Percentiles rank a stretch among this genome's conserved stretches.
Conservation (phyloP, 2,329 filamentous ascomycete species). For the Rhynchosporium agropyri region DNA sequence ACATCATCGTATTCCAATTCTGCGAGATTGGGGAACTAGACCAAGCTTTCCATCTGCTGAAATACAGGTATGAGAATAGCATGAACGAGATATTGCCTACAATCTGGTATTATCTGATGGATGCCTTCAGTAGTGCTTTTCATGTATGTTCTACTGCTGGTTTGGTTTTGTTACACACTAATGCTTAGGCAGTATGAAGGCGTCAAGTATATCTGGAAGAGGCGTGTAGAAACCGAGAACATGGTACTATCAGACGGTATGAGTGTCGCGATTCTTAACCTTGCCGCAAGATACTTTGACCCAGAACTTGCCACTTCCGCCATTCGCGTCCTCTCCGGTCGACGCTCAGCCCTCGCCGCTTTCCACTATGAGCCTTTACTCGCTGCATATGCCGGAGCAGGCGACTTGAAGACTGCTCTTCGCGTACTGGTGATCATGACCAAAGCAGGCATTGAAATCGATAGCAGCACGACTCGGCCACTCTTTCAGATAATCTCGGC, state of each 20-base stretch:
- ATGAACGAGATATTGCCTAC: constrained; percentile 51
- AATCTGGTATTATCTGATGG: constrained; percentile 74
- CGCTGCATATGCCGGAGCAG: constrained; percentile 64
- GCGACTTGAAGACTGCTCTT: constrained; percentile 68
- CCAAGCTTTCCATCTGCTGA: constrained; percentile 71
- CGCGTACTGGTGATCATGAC: constrained; percentile 74
- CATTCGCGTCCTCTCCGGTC: constrained; percentile 64
- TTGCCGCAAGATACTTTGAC: constrained; percentile 71
- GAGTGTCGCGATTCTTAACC: constrained; percentile 69
- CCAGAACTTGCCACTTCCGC: constrained; percentile 69
- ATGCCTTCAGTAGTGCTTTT: constrained; percentile 66
- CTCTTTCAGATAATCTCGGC: constrained; percentile 60
- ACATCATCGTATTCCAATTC: constrained; percentile 75
- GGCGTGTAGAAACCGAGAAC: constrained; percentile 56
- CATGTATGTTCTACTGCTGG: constrained; percentile 52
- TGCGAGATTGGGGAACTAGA: constrained; percentile 74
- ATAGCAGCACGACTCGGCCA: constrained; percentile 62
- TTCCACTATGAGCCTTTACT: constrained; percentile 82
- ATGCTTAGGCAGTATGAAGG: constrained; percentile 56
- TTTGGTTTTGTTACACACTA: constrained; percentile 14
- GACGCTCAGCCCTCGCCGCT: constrained; percentile 58
- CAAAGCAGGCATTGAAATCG: constrained; percentile 59
- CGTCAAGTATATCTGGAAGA: constrained; percentile 72
- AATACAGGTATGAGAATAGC: constrained; percentile 53
- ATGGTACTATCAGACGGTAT: constrained; percentile 66